phyloP scores from a whole-genome alignment of 73 alveolate species.

The Paramecium primaurelia region DNA sequence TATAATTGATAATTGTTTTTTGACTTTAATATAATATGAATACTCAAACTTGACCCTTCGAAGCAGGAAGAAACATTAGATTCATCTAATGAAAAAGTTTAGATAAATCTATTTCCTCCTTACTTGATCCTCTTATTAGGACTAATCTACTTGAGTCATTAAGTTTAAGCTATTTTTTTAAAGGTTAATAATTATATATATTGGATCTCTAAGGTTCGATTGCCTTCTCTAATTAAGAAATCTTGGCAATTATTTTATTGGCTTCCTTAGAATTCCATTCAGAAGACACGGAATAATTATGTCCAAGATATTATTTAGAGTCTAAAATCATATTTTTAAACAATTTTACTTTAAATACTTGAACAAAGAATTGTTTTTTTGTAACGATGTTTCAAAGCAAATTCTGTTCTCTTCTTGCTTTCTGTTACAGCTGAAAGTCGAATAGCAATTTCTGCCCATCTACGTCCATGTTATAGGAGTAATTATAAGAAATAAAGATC shows the following conservation, averaged over 20 bases:
- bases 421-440: constrained; percentile 1
- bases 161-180: not conserved
- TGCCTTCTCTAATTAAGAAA: not conserved
- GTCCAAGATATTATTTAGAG: not conserved
- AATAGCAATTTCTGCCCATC: constrained; percentile 68
- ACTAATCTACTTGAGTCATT: not conserved
- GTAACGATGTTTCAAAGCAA: constrained; percentile 39
- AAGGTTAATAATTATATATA: not conserved
- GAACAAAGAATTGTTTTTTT: not conserved
- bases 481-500: constrained; percentile 76
- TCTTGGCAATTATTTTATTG: not conserved
- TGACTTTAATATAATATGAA: not conserved
- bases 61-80: not conserved
- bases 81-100: not conserved
- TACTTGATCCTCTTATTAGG: not conserved
- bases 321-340: not conserved
- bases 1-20: not conserved
- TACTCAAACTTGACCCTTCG: not conserved
- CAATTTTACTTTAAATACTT: not conserved
- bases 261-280: constrained; percentile 11
- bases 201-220: not conserved
- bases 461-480: constrained; percentile 79
- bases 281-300: not conserved
- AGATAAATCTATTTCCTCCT: constrained; percentile 3
- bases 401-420: constrained; percentile 39